phyloP scores from a whole-genome alignment of 352 stramenopile species.

The Pythium sukuiense region DNA sequence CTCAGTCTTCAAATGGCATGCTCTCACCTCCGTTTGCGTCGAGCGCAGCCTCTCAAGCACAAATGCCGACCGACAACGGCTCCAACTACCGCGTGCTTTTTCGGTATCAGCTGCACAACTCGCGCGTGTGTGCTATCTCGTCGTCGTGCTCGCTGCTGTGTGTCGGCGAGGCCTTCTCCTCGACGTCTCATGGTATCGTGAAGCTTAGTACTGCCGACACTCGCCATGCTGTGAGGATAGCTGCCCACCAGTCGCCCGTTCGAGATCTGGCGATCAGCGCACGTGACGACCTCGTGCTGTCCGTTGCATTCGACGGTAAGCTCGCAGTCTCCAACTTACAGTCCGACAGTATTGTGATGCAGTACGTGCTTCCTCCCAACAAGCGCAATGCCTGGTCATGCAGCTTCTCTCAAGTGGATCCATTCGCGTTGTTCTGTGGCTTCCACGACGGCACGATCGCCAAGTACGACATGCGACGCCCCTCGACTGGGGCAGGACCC shows the following conservation, averaged over 20 bases:
- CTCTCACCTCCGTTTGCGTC: not conserved
- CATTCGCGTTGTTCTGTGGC: slow-evolving; percentile 25
- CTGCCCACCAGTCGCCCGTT: slow-evolving; percentile 45
- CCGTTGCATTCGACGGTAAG: slow-evolving; percentile 63
- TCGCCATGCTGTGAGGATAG: slow-evolving; percentile 30
- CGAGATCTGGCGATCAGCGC: slow-evolving; percentile 55
- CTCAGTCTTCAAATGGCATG: not conserved
- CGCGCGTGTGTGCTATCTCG: slow-evolving; percentile 59
- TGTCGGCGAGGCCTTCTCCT: slow-evolving; percentile 42
- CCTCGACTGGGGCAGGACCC: not conserved
- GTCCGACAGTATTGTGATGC: slow-evolving; percentile 41
- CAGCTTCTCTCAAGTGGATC: slow-evolving; percentile 18
- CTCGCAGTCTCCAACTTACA: slow-evolving; percentile 47
- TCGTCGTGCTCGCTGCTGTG: slow-evolving; percentile 48
- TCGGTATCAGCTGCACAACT: slow-evolving; percentile 33
- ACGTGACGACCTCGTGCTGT: slow-evolving; percentile 37
- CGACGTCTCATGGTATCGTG: slow-evolving; percentile 38
- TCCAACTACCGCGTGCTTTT: slow-evolving; percentile 47
- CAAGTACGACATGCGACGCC: slow-evolving; percentile 26
- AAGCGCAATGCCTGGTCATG: slow-evolving; percentile 43
- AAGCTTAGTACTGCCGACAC: slow-evolving; percentile 45
- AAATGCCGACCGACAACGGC: not conserved
- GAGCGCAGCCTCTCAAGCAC: not conserved
- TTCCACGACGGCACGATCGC: slow-evolving; percentile 24
- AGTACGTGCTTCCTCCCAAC: slow-evolving; percentile 35